Conservation (phyloP, 164 flowering plant genomes). For the Nelumbo lutea region DNA sequence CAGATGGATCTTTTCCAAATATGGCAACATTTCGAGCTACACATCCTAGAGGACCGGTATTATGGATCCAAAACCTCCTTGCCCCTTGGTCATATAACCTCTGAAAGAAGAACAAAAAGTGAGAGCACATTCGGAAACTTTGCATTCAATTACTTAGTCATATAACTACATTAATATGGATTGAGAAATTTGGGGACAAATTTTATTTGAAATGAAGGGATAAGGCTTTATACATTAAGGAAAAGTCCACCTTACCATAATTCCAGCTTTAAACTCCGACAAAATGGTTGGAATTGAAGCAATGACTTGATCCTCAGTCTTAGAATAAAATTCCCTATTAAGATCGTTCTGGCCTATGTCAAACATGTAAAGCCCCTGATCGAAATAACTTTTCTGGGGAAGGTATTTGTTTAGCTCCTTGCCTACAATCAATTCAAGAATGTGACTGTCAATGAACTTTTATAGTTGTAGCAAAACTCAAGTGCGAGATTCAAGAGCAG, state of each 20-base stretch:
- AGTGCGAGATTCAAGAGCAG: not conserved
- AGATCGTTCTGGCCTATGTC: constrained; percentile 90
- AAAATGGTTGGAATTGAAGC: constrained; percentile 76
- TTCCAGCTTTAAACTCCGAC: constrained; percentile 59
- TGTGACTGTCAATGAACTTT: not conserved
- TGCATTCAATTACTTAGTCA: no score
- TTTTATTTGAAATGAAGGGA: no score
- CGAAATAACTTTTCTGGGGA: constrained; percentile 53
- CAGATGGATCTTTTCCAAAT: constrained; percentile 19
- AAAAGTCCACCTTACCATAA: constrained; percentile 44
- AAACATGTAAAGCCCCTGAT: constrained; percentile 24
- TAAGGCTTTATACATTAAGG: not conserved
- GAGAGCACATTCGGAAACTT: not conserved
- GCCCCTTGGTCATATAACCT: constrained; percentile 44
- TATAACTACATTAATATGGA: no score
- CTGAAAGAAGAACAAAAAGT: constrained; percentile 26
- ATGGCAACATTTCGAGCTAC: constrained; percentile 71
- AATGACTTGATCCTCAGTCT: constrained; percentile 77
- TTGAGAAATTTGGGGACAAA: no score
- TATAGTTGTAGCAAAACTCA: not conserved
- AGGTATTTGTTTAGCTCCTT: constrained; percentile 46
- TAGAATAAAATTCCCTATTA: constrained; percentile 80
- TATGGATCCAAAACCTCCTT: constrained; percentile 56
- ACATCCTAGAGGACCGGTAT: constrained; percentile 93
- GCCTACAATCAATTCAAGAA: constrained; percentile 37